phyloP scores from a whole-genome alignment of 73 alveolate genomes.

The Tetrahymena malaccensis region DNA sequence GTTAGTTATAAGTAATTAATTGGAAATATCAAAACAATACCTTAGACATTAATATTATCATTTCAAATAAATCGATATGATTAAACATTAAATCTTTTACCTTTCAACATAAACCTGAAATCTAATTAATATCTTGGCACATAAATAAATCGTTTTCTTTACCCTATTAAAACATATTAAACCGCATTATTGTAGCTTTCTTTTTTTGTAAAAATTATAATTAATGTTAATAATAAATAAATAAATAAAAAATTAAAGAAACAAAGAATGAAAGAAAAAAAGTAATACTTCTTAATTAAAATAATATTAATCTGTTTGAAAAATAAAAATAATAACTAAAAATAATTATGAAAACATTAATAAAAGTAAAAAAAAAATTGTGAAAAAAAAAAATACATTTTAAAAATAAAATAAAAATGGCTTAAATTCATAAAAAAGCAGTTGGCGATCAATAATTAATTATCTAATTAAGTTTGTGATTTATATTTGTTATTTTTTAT shows the following conservation, averaged over 20 bases:
- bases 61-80: neutral
- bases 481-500: too few species aligned
- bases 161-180: neutral
- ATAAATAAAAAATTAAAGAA: neutral
- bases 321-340: too few species aligned
- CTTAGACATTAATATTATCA: neutral
- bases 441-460: too few species aligned
- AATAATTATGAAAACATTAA: too few species aligned
- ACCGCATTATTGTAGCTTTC: neutral
- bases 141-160: neutral
- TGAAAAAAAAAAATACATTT: neutral
- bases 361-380: too few species aligned
- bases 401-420: neutral
- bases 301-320: too few species aligned
- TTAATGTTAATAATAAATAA: neutral
- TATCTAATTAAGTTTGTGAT: neutral
- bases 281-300: too few species aligned
- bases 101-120: neutral
- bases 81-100: neutral
- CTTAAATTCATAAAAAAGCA: too few species aligned
- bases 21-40: neutral
- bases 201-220: neutral
- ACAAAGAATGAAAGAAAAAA: too few species aligned
- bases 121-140: neutral
- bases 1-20: neutral